Percentiles rank a stretch among this genome's conserved stretches.
phyloP scores from a whole-genome alignment of 768 basidiomycete genomes.

The Leccinum variicolor region DNA sequence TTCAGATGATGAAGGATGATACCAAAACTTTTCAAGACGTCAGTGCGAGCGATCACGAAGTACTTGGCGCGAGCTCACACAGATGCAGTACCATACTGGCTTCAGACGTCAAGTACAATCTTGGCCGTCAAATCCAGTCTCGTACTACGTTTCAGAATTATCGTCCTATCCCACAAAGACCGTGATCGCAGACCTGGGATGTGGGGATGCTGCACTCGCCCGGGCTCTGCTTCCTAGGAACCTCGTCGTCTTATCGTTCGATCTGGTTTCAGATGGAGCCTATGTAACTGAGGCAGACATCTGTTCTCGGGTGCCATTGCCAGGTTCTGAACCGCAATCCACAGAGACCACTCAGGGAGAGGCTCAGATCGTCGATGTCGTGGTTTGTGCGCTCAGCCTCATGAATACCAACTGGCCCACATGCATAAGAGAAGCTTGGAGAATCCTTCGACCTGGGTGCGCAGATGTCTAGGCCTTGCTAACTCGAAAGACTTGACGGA shows the following conservation, averaged over 20 bases:
- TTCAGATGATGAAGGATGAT: conserved; percentile 80
- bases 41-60: conserved; percentile 13
- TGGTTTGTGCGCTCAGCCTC: conserved; percentile 89
- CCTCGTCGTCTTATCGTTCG: conserved; percentile 70
- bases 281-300: conserved; percentile 92
- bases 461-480: conserved; percentile 25
- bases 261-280: conserved; percentile 68
- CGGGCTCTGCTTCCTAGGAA: conserved; percentile 67
- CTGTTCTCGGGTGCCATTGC: conserved; percentile 74
- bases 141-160: conserved; percentile 68
- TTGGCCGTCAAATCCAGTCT: conserved; percentile 95
- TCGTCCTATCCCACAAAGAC: conserved; percentile 61
- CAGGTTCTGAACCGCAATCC: conserved; percentile 62
- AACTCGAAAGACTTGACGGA: conserved; percentile 10
- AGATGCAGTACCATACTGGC: conserved; percentile 82
- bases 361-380: conserved; percentile 85
- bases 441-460: conserved; percentile 81
- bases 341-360: conserved; percentile 43
- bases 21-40: conserved; percentile 84
- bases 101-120: conserved; percentile 88
- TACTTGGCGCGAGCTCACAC: conserved; percentile 10
- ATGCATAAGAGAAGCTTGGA: conserved; percentile 85
- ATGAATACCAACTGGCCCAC: conserved; percentile 98
- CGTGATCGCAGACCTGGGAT: conserved; percentile 90
- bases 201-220: conserved; percentile 90